phyloP scores from a whole-genome alignment of 345 rosid genomes.

The Aquilaria malaccensis region DNA sequence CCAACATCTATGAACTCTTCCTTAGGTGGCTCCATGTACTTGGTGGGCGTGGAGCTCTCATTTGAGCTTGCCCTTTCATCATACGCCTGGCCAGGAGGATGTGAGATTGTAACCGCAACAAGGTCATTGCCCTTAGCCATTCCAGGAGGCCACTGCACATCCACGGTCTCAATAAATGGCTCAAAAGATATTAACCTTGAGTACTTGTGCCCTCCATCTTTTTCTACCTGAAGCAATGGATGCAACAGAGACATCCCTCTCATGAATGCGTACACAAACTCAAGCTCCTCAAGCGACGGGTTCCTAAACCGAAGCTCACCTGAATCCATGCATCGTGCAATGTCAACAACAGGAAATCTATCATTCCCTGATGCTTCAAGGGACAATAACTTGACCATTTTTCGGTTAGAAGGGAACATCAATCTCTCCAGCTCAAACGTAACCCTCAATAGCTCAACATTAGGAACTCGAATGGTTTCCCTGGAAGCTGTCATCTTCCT shows the following conservation, averaged over 20 bases:
- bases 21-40: constrained; percentile 28
- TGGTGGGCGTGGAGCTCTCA: constrained; percentile 34
- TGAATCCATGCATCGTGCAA: constrained; percentile 36
- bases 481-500: constrained; percentile 48
- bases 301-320: constrained; percentile 48
- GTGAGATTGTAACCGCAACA: constrained; percentile 62
- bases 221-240: constrained; percentile 48
- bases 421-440: constrained; percentile 43
- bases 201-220: constrained; percentile 33
- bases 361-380: constrained; percentile 48
- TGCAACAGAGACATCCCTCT: constrained; percentile 52
- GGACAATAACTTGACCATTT: constrained; percentile 51
- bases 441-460: constrained; percentile 55
- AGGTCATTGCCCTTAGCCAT: constrained; percentile 42
- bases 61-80: constrained; percentile 41
- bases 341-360: constrained; percentile 62
- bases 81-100: constrained; percentile 54
- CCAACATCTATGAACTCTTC: constrained; percentile 28
- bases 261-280: constrained; percentile 57
- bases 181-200: constrained; percentile 36
- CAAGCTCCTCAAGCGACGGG: constrained; percentile 59
- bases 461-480: constrained; percentile 45
- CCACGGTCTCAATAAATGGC: constrained; percentile 67
- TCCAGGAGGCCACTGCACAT: constrained; percentile 62
- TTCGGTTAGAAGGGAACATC: constrained; percentile 55